Base-by-base conservation (phyloP, 495 filamentous ascomycete species). In the Niebla homalea region DNA sequence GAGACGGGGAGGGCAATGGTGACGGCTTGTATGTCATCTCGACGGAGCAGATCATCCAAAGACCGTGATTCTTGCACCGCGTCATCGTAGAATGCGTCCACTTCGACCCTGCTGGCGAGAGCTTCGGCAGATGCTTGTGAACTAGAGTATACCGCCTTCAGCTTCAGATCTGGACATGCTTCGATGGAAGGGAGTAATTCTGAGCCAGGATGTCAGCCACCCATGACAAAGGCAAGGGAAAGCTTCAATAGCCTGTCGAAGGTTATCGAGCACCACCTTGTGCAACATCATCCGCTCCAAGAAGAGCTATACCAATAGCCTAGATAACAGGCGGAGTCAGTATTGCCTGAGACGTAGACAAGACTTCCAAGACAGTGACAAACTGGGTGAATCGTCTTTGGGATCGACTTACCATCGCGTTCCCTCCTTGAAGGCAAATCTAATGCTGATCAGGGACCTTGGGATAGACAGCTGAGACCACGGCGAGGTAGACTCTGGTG, bases 81-180 rank as follows among this genome's bases (percentile, higher is more conserved):
- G 4, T 38, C 29, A 18, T 60, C 58, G 32, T 43, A 56, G 43
- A 57, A 63, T 5, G 44, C 44, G 14, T 57, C 46, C 37, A 62
- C 46, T 11, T 46, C 44, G 15, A 29, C 29, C 32, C 22, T 12
- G 25, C 50, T 22, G 22, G 39, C 43, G 18, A 52, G 44, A 16
- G 42, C 16, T 5, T 56, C 48, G 18, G 58, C 60, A 10, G 53
- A 58, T 11, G 16, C 38, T 35, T 52, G 43, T 7, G 62, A 62
- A 2, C 54, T 48, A 4, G 62, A 64, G 51, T 64, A 62, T 41
- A 64, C 47, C 10, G 62, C 62, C 32, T 56, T 62, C 12, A 64
- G 62, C 23, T 46, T 37, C 39, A 54, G 15, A 20, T 32, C 29
- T 20, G 58, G 19, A 36, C 25, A 40, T 11, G 40, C 46, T 44